A percentile compares a stretch with the other conserved stretches of the same genome.
Evolutionary conservation across 164 flowering plant species (phyloP).

Genomic region (Berberis thunbergii): DNA sequence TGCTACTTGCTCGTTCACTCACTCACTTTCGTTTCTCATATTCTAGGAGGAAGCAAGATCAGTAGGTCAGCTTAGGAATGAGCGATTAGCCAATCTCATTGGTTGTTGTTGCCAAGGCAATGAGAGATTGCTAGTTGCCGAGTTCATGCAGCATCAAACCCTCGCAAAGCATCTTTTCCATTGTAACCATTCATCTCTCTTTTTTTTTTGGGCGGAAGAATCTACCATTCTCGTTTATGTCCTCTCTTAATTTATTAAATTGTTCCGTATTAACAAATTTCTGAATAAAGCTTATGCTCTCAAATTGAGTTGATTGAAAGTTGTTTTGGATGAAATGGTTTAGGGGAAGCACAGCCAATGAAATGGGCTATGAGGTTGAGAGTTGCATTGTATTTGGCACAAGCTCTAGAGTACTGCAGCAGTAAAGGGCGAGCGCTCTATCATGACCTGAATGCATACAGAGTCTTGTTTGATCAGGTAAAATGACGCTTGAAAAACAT

Average conservation of each 20-base stretch:
- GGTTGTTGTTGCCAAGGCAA: slow-evolving; percentile 92
- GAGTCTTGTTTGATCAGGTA: slow-evolving; percentile 81
- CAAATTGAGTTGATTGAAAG: background rate
- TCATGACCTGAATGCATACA: slow-evolving; percentile 90
- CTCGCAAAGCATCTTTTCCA: slow-evolving; percentile 89
- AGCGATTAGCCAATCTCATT: slow-evolving; percentile 72
- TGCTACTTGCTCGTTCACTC: background rate
- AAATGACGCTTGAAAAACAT: slow-evolving; percentile 7
- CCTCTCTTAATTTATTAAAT: too few relatives aligned
- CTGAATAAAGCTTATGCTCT: background rate
- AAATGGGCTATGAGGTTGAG: slow-evolving; percentile 89
- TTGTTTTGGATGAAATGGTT: background rate
- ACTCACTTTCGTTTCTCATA: background rate
- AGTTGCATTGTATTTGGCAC: slow-evolving; percentile 80
- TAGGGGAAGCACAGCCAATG: slow-evolving; percentile 93
- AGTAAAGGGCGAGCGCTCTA: slow-evolving; percentile 79
- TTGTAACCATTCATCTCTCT: slow-evolving; percentile 36
- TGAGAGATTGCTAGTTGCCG: slow-evolving; percentile 83
- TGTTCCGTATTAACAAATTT: too few relatives aligned
- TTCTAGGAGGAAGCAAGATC: slow-evolving; percentile 82
- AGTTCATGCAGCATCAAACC: slow-evolving; percentile 89
- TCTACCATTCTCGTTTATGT: too few relatives aligned
- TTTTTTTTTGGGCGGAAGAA: background rate
- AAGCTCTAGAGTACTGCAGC: slow-evolving; percentile 86
- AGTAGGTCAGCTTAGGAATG: slow-evolving; percentile 81